A percentile compares a stretch with the other conserved stretches of the same genome.
Evolutionary conservation across 805 yeast species (phyloP).

Genomic region (Cyberlindnera samutprakarnensis): DNA sequence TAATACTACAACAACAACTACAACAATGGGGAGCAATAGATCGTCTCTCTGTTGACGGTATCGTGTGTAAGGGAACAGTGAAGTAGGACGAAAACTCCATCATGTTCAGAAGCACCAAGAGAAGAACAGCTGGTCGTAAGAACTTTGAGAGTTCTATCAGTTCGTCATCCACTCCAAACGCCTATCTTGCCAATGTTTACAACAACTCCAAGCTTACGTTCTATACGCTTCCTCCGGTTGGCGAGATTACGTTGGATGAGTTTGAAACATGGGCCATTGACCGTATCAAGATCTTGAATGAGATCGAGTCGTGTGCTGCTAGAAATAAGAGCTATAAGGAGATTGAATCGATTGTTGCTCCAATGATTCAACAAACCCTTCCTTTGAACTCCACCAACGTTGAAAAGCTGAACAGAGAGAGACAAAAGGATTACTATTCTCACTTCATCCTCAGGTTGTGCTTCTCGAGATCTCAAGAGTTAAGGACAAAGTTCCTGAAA

Average conservation of each 20-base stretch:
- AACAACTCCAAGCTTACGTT: slow-evolving; percentile 57
- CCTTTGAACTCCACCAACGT: slow-evolving; percentile 43
- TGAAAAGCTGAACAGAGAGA: slow-evolving; percentile 34
- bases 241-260: slow-evolving; percentile 85
- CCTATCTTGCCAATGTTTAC: slow-evolving; percentile 33
- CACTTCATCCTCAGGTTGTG: slow-evolving; percentile 86
- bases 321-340: slow-evolving; percentile 61
- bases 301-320: slow-evolving; percentile 68
- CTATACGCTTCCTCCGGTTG: slow-evolving; percentile 69
- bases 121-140: slow-evolving; percentile 67
- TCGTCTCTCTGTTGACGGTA: no score
- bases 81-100: no score
- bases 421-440: slow-evolving; percentile 85
- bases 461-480: slow-evolving; percentile 80
- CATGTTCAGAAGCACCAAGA: slow-evolving; percentile 70
- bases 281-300: slow-evolving; percentile 72
- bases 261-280: slow-evolving; percentile 97
- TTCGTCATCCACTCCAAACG: slow-evolving; percentile 24
- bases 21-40: no score
- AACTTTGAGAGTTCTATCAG: slow-evolving; percentile 42
- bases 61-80: no score
- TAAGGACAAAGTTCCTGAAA: slow-evolving; percentile 69
- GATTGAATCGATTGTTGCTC: slow-evolving; percentile 55
- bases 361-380: slow-evolving; percentile 52
- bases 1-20: no score